Evolutionary conservation across 306 rosid genomes (phyloP).

Genomic region (Gastrolobium villosum): DNA sequence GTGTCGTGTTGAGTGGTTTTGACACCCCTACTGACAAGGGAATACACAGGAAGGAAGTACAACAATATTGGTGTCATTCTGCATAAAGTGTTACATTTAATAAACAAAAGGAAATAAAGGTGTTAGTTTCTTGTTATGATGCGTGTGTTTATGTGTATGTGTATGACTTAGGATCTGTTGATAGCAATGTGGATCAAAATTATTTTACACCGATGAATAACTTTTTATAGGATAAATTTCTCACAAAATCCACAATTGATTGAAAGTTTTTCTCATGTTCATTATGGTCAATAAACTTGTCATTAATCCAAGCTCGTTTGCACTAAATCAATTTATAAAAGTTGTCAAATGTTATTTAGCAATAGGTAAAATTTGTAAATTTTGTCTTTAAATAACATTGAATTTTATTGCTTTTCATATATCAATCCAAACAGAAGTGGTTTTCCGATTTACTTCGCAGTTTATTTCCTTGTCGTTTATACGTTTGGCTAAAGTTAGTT

Average conservation of each 20-base stretch:
- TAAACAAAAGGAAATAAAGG: background rate
- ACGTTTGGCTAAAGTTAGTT: slow-evolving; percentile 31
- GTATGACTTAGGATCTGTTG: background rate
- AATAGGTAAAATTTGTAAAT: slow-evolving; percentile 26
- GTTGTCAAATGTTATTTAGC: slow-evolving; percentile 23
- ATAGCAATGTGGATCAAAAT: background rate
- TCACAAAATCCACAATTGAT: background rate
- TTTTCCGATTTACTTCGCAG: background rate
- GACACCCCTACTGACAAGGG: background rate
- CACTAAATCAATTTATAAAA: background rate
- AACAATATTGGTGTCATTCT: slow-evolving; percentile 13
- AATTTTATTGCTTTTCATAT: slow-evolving; percentile 24
- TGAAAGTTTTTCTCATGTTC: background rate
- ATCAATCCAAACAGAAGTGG: background rate
- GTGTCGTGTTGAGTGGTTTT: too few species aligned
- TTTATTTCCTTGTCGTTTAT: slow-evolving; percentile 42
- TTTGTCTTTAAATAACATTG: slow-evolving; percentile 23
- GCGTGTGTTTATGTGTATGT: background rate
- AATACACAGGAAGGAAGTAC: slow-evolving; percentile 11
- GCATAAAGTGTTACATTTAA: slow-evolving; percentile 8
- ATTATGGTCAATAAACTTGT: background rate
- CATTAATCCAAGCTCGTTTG: background rate
- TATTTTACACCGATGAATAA: slow-evolving; percentile 8
- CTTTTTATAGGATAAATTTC: background rate
- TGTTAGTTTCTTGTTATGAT: background rate